These are phyloP conservation scores for Globisporangium apiculatum DNA, from an alignment of 352 stramenopile species.

Conservation along the genomic window DNA sequence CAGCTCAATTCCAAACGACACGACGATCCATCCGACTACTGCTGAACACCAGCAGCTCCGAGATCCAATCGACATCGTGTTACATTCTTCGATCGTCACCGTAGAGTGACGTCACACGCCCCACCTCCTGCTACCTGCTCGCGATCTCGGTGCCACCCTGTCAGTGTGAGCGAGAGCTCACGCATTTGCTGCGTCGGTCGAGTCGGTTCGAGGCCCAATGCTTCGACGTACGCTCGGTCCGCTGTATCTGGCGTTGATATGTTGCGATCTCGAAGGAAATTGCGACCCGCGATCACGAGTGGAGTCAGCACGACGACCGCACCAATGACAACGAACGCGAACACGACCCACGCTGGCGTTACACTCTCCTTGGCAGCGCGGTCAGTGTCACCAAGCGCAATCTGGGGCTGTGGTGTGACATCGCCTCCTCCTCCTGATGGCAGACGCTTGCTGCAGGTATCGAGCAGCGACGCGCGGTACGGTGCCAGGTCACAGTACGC, in stretches of 20 bases:
- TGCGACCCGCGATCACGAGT: not conserved
- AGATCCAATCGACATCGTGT: too few relatives aligned
- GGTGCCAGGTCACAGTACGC: slow-evolving; percentile 20
- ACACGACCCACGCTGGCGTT: not conserved
- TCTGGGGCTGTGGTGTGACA: too few relatives aligned
- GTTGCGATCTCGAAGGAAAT: too few relatives aligned
- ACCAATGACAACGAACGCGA: not conserved
- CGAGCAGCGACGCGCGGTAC: slow-evolving; percentile 6
- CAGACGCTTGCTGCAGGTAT: not conserved
- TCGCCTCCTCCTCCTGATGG: too few relatives aligned
- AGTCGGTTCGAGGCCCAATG: not conserved
- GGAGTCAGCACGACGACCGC: not conserved
- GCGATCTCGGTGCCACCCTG: not conserved
- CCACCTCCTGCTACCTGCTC: not conserved
- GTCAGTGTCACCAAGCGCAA: not conserved
- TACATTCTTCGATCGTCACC: too few relatives aligned
- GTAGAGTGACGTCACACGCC: too few relatives aligned
- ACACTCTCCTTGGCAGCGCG: not conserved
- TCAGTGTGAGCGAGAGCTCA: not conserved
- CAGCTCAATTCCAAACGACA: too few relatives aligned
- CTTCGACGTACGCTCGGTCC: too few relatives aligned
- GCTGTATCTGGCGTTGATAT: too few relatives aligned
- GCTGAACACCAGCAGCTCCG: too few relatives aligned
- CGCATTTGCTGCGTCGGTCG: not conserved
- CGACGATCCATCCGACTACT: too few relatives aligned